Conservation (phyloP, 2,329 filamentous ascomycete species). For the Fusarium lyarnte region DNA sequence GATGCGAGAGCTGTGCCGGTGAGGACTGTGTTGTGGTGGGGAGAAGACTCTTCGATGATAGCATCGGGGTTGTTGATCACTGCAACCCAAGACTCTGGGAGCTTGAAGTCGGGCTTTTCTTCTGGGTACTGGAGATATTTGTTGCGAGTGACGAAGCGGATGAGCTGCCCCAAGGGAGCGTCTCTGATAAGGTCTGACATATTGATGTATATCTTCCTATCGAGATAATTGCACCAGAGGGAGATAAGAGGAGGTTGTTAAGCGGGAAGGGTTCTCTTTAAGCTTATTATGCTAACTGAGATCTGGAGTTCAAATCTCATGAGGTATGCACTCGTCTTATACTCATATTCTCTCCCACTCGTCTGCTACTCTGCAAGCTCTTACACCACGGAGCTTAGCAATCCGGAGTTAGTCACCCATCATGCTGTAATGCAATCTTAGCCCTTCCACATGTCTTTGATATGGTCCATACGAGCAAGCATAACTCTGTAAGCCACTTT, state of each 20-base stretch:
- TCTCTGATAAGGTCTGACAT: constrained; percentile 59
- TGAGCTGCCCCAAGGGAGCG: constrained; percentile 66
- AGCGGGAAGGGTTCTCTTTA: neutral
- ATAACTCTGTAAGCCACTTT: constrained; percentile 17
- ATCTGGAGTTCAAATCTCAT: neutral
- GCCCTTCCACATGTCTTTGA: neutral
- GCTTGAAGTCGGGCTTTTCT: constrained; percentile 63
- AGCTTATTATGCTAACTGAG: constrained; percentile 1
- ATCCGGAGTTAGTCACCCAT: constrained; percentile 7
- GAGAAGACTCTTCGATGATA: constrained; percentile 22
- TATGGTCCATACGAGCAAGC: neutral
- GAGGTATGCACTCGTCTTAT: constrained; percentile 30
- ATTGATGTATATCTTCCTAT: neutral
- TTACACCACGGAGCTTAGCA: constrained; percentile 20
- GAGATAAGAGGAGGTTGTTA: neutral
- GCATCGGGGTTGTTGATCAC: constrained; percentile 47
- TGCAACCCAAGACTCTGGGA: constrained; percentile 55
- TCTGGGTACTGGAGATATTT: constrained; percentile 67
- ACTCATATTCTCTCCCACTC: neutral
- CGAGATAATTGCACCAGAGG: neutral
- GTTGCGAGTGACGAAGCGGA: constrained; percentile 64
- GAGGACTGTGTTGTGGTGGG: constrained; percentile 13
- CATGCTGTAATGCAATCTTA: neutral
- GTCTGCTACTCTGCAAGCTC: neutral
- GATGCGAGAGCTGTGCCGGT: constrained; percentile 30